Base-by-base conservation (phyloP, 2,329 filamentous ascomycete genomes). In the Aspergillus brunneoviolaceus region DNA sequence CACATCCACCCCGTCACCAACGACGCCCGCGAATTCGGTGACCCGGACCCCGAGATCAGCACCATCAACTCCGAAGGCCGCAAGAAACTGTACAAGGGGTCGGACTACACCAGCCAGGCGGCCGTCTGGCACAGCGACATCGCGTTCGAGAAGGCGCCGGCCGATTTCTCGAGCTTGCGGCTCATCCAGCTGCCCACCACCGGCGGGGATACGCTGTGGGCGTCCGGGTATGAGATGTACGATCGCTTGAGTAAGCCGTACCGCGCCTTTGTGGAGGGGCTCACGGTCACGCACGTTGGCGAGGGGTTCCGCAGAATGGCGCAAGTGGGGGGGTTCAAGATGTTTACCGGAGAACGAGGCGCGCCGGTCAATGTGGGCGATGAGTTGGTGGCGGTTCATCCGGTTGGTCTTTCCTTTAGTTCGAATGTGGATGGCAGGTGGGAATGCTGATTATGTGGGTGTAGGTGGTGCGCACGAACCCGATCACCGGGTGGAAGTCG, bases 401-500 rank as follows among this genome's bases (percentile, higher is more conserved):
- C 84, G 0, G 52, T 54, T 31, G 1, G 33, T 2, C 14, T 0
- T 45, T 31, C 4, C 7, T 1, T 52, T 5, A 3, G 12, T 25
- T 53, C 11, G 11, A 9, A 6, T 29, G 27, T 3, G 11, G n/a
- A 3, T 52, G 51, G 19, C 7, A 9, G 19, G 21, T 25, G n/a
- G 23, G 7, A 10, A 2, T 29, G 52, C 52, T 54, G 52, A 54
- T 47, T 1, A 29, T 29, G 23, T 11, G 4, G 10, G 21, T 19
- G 12, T 54, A 54, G 51, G 79, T 87, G 1, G 78, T 87, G 3
- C 79, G 85, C 27, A 87, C 85, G 3, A 87, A 88, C 63, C 85
- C 86, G 0, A 85, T 88, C 1, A 88, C 85, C 0, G 85, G 85
- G 0, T 88, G 85, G 85, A 87, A 86, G 72, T 81, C 77, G 59